phyloP scores from a whole-genome alignment of 2,329 filamentous ascomycete genomes.

The Chaetomiaceae sp. region DNA sequence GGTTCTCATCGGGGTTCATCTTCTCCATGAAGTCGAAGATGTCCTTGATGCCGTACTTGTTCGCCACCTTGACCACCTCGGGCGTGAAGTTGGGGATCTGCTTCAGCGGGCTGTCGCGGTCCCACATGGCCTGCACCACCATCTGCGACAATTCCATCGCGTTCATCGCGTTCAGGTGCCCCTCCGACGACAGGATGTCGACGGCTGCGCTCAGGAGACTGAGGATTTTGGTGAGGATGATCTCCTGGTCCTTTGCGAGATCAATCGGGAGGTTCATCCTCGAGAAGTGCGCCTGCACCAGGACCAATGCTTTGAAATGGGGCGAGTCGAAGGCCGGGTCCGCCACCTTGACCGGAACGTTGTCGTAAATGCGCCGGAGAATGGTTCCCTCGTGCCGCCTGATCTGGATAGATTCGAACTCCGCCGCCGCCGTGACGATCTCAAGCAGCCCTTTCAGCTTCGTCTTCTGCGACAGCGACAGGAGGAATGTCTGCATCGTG shows the following conservation, averaged over 20 bases:
- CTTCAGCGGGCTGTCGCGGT: constrained; percentile 91
- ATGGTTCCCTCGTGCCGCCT: constrained; percentile 85
- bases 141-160: constrained; percentile 99
- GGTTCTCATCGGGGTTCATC: constrained; percentile 93
- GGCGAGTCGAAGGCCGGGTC: constrained; percentile 83
- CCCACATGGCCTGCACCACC: constrained; percentile 99
- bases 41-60: constrained; percentile 73
- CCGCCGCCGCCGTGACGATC: constrained; percentile 92
- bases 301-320: constrained; percentile 96
- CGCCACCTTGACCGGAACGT: constrained; percentile 90
- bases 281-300: constrained; percentile 95
- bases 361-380: constrained; percentile 87
- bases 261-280: constrained; percentile 95
- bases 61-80: constrained; percentile 75
- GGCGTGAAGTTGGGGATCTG: constrained; percentile 93
- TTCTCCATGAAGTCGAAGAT: constrained; percentile 98
- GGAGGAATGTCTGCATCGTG: constrained; percentile 96
- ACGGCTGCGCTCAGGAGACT: constrained; percentile 87
- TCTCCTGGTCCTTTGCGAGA: constrained; percentile 89
- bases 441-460: constrained; percentile 97
- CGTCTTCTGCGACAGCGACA: constrained; percentile 80
- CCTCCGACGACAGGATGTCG: constrained; percentile 91
- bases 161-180: constrained; percentile 92
- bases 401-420: constrained; percentile 94
- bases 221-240: constrained; percentile 76